Evolutionary conservation across 352 stramenopile species (phyloP).

Genomic region (Pythium sukuiense): DNA sequence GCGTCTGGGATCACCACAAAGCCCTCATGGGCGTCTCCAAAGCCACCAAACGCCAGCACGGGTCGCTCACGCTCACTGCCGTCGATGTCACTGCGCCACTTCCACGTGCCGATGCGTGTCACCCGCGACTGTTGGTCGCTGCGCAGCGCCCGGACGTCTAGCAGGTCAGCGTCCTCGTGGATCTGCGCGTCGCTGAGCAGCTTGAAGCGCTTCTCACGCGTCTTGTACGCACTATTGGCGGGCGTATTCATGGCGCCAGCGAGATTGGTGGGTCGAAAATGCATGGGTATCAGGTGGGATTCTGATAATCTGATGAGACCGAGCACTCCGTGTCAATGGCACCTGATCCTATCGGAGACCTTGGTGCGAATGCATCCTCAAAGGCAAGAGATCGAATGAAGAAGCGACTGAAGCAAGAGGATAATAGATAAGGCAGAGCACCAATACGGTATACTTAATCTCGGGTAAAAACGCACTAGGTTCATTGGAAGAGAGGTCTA

Average conservation of each 20-base stretch:
- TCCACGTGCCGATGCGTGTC: constrained; percentile 40
- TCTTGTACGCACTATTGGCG: constrained; percentile 52
- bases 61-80: constrained; percentile 27
- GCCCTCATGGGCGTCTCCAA: constrained; percentile 44
- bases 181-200: constrained; percentile 30
- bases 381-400: neutral
- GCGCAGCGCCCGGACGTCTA: constrained; percentile 43
- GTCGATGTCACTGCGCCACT: constrained; percentile 17
- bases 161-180: constrained; percentile 31
- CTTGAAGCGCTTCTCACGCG: constrained; percentile 79
- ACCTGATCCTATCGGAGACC: neutral
- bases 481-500: constrained; percentile 29
- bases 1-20: constrained; percentile 74
- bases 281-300: neutral
- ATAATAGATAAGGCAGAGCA: constrained; percentile 4
- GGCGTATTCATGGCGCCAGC: neutral
- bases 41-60: constrained; percentile 51
- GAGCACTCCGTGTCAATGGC: neutral
- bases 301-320: neutral
- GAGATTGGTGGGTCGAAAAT: constrained; percentile 4
- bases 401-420: neutral
- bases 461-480: constrained; percentile 28
- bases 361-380: neutral
- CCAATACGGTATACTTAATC: constrained; percentile 11
- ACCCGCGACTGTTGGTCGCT: constrained; percentile 35